Conservation (phyloP, 805 yeast species). For the Cyberlindnera mycetangii region DNA sequence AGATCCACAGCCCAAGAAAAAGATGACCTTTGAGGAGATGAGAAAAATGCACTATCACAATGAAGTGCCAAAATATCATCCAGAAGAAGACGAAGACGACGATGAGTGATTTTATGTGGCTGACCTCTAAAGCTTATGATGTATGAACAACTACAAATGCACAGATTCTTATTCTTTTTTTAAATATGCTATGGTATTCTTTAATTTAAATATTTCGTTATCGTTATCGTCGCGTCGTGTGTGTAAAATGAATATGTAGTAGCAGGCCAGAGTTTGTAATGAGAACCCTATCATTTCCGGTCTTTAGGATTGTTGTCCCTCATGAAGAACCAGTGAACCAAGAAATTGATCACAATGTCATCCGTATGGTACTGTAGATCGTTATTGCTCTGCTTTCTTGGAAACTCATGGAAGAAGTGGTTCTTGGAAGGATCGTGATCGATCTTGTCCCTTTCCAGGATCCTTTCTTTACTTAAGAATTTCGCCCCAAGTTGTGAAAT, state of each 20-base stretch:
- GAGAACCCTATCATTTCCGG: no score
- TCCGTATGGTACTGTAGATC: conserved; percentile 29
- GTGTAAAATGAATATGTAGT: not conserved
- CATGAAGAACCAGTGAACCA: conserved; percentile 26
- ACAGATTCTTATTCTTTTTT: not conserved
- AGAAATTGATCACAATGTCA: conserved; percentile 26
- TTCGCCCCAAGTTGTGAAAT: conserved; percentile 2
- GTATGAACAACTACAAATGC: not conserved
- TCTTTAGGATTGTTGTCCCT: conserved; percentile 14
- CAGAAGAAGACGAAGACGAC: conserved; percentile 12
- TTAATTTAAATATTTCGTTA: not conserved
- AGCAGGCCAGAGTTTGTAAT: no score
- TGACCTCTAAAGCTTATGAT: not conserved
- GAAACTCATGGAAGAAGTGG: conserved; percentile 29
- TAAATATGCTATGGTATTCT: not conserved
- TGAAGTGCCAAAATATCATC: conserved; percentile 17
- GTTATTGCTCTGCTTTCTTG: conserved; percentile 27
- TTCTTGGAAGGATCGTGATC: conserved; percentile 17
- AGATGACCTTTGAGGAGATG: conserved; percentile 29
- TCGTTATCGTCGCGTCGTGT: conserved; percentile 5
- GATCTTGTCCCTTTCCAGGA: conserved; percentile 14
- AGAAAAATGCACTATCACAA: conserved; percentile 25
- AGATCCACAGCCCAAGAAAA: conserved; percentile 43
- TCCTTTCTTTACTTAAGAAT: conserved; percentile 14
- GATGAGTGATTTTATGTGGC: conserved; percentile 2